Evolutionary conservation across 2,329 filamentous ascomycete genomes (phyloP), one percentile per base, ranked within the genome.

Genomic region (Triangularia verruculosa): DNA sequence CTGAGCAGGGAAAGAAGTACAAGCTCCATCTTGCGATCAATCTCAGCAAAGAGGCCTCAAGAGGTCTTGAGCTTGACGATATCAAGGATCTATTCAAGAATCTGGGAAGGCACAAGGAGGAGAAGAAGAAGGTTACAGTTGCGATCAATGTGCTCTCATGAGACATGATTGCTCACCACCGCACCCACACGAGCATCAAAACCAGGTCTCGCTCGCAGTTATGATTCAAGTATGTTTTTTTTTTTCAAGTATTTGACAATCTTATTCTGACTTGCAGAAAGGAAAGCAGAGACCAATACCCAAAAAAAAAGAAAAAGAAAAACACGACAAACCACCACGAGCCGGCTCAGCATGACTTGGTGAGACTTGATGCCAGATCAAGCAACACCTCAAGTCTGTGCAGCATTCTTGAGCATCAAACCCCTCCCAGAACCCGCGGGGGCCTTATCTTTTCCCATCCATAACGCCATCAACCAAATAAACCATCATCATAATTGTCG

Each of bases 1-100:
- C 63, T 9, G 69, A 70, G 27, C 63, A 66, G 51, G 70, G 75
- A 13, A 79, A 79, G 64, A 77, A 72, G 60, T 68, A 75, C 62
- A 76, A 73, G 61, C 67, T 80, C 56, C 64, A 70, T n/a, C 69
- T 82, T 30, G 72, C 70, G 11, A 74, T 82, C 20, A 70, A 68
- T 30, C 64, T 81, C 34, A 70, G 71, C 52, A 61, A 73, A 55
- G 65, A 72, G 20, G 70, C 71, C 43, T 68, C 67, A 6, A 68
- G 70, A 55, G 73, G 73, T 24, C 57, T 79, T 53, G 70, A 76
- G 61, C 59, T 72, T n/a, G 69, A 75, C 53, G 71, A 74, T 11
- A 64, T 82, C 54, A 57, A 68, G 56, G 73, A 75, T 43, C 68
- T 64, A 22, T 71, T 80, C 64, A 75, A 77, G 64, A 69, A 66